Percentiles rank a stretch among this genome's conserved stretches.
These are phyloP conservation scores for Groenewaldozyma salmanticensis DNA, from an alignment of 805 yeast genomes.

Conservation along the genomic window DNA sequence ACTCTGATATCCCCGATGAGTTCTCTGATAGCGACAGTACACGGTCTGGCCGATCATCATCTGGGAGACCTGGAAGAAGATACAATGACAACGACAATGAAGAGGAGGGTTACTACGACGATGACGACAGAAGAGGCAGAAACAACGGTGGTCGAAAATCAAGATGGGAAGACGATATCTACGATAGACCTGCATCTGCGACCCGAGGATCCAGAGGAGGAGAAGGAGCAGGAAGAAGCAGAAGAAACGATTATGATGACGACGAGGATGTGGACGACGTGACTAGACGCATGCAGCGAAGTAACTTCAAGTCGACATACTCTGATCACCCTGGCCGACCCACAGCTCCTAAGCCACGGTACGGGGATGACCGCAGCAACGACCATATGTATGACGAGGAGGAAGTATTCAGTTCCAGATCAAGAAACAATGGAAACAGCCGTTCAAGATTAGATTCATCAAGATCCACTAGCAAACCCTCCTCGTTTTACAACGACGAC, in stretches of 20 bases:
- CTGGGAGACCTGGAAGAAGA: constrained; percentile 9
- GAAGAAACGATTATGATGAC: not conserved
- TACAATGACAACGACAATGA: not conserved
- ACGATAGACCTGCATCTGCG: not conserved
- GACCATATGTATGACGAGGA: constrained; percentile 13
- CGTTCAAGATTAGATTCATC: not conserved
- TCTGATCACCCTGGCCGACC: constrained; percentile 34
- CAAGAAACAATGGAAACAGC: constrained; percentile 3
- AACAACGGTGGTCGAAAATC: not conserved
- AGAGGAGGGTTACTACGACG: constrained; percentile 10
- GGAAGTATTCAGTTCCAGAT: constrained; percentile 6
- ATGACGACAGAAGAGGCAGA: constrained; percentile 14
- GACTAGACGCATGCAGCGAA: constrained; percentile 21
- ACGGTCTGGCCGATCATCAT: constrained; percentile 11
- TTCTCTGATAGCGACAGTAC: constrained; percentile 39
- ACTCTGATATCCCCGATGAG: constrained; percentile 65
- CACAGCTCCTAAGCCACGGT: constrained; percentile 33
- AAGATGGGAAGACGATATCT: not conserved
- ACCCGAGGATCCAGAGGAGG: constrained; percentile 4
- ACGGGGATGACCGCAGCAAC: not conserved
- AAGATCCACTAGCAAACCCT: constrained; percentile 8
- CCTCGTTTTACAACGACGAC: constrained; percentile 6
- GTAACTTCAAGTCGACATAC: constrained; percentile 33
- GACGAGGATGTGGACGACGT: constrained; percentile 29
- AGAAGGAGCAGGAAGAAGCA: constrained; percentile 2